A percentile compares a stretch with the other conserved stretches of the same genome.
These are phyloP conservation scores for Sphenostylis stenocarpa DNA, from an alignment of 306 rosid species.

Conservation along the genomic window DNA sequence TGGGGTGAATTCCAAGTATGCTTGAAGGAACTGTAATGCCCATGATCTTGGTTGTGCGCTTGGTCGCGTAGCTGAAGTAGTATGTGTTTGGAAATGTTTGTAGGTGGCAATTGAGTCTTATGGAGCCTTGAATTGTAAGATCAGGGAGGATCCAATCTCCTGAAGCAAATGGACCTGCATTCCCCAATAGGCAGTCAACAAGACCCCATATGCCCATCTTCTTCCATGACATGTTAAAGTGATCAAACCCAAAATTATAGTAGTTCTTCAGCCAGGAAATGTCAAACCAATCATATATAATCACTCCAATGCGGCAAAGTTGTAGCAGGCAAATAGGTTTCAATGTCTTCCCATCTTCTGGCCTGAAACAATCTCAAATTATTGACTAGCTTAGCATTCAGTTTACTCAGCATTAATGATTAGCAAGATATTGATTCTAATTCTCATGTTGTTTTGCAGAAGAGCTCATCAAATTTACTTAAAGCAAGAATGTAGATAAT, in stretches of 20 bases:
- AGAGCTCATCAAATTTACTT: conserved; percentile 1
- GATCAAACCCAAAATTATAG: conserved; percentile 95
- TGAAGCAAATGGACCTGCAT: conserved; percentile 85
- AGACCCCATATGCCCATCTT: conserved; percentile 83
- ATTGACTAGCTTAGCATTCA: conserved; percentile 31
- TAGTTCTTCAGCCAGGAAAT: conserved; percentile 81
- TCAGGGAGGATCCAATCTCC: conserved; percentile 98
- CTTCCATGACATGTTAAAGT: conserved; percentile 82
- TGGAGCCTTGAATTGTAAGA: conserved; percentile 95
- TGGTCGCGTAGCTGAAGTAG: conserved; percentile 95
- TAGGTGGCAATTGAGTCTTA: conserved; percentile 53
- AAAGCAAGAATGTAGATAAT: conserved; percentile 14
- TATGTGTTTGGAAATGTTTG: conserved; percentile 80
- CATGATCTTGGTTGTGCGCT: conserved; percentile 75
- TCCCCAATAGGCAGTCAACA: conserved; percentile 71
- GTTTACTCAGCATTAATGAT: background rate
- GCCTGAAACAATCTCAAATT: conserved; percentile 52
- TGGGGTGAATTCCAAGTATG: conserved; percentile 71
- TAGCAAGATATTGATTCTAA: background rate
- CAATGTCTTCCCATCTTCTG: conserved; percentile 86
- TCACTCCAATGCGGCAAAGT: conserved; percentile 81
- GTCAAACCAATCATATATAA: conserved; percentile 90
- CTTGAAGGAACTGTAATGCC: conserved; percentile 84
- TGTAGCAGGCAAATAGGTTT: conserved; percentile 79
- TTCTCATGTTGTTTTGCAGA: background rate